Evolutionary conservation across 176 grass and related monocot genomes (phyloP).

Genomic region (Phragmites australis): DNA sequence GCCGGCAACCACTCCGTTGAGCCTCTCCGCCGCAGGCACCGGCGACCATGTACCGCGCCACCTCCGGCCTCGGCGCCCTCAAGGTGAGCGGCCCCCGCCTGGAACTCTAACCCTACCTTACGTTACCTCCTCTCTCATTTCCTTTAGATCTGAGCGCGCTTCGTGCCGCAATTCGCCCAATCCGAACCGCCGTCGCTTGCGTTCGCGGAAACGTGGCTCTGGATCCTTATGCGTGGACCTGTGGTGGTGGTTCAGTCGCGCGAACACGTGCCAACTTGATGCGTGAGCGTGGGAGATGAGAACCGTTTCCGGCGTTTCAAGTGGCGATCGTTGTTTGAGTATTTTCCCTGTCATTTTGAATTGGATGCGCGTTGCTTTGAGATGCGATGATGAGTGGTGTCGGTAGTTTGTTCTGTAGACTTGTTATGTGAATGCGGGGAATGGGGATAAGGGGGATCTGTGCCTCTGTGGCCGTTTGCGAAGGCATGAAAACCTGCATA

Average conservation of each 20-base stretch:
- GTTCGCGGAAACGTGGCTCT: neutral
- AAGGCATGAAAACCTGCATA: neutral
- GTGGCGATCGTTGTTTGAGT: neutral
- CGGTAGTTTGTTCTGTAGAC: neutral
- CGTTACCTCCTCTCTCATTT: neutral
- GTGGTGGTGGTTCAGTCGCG: neutral
- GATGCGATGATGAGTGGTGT: neutral
- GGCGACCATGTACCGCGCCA: slow-evolving; percentile 65
- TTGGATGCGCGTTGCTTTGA: neutral
- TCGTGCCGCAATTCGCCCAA: slow-evolving; percentile 11
- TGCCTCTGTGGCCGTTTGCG: neutral
- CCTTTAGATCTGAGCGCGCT: slow-evolving; percentile 44
- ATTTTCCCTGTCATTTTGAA: neutral
- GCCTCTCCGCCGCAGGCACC: neutral
- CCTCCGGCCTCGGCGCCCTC: slow-evolving; percentile 63
- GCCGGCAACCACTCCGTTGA: slow-evolving; percentile 32
- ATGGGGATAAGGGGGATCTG: neutral
- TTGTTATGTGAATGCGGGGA: neutral
- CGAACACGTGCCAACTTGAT: slow-evolving; percentile 1
- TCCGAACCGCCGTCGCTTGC: neutral
- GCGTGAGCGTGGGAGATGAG: neutral
- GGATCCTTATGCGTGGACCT: neutral
- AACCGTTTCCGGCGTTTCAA: neutral
- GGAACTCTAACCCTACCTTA: slow-evolving; percentile 7
- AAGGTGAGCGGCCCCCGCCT: slow-evolving; percentile 55